Base-by-base conservation (phyloP, 495 filamentous ascomycete species). In the Neurospora sp. region DNA sequence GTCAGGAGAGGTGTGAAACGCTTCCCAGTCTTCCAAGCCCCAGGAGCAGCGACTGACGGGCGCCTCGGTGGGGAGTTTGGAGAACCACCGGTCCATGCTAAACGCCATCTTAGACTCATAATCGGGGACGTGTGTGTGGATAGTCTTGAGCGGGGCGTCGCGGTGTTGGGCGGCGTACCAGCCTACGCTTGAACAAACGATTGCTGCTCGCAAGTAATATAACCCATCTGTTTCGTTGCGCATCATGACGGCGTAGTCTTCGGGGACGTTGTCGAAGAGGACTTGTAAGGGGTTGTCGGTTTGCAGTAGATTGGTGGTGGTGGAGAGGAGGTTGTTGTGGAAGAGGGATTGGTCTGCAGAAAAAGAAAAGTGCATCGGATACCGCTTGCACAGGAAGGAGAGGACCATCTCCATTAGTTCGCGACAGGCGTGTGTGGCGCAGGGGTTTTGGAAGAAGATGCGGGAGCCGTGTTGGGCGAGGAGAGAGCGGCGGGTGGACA, bases 71-170 rank as follows among this genome's bases (percentile, higher is more conserved):
- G 92, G 87, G 81, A 94, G 86, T 72, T 92, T 94, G 72, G 89
- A 87, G 81, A 97, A 97, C 80, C 89, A 97, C n/a, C 92, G 87
- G 78, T 97, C 93, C 91, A 97, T 94, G 17, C 90, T 92, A 69
- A 93, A 91, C 61, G 91, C 87, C 91, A 97, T 95, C 82, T 94
- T 96, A 81, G 94, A 91, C 73, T 93, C 93, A 78, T 96, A 96
- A 75, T 97, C 93, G 0, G 94, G 94, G 38, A 97, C 91, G 1
- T 89, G 87, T 3, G 78, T 79, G 79, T 97, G 94, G 74, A 97
- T 95, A 72, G 92, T 86, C 69, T 90, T 84, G 40, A 97, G 82
- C 69, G 86, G 86, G 74, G 90, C 79, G 16, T 93, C 93, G 61
- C 96, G 87, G 82, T 97, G 97, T 12, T 84, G 88, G 1, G 83